A percentile compares a stretch with the other conserved stretches of the same genome.
phyloP scores from a whole-genome alignment of 2,329 filamentous ascomycete species.

The Beauveria rudraprayagi region DNA sequence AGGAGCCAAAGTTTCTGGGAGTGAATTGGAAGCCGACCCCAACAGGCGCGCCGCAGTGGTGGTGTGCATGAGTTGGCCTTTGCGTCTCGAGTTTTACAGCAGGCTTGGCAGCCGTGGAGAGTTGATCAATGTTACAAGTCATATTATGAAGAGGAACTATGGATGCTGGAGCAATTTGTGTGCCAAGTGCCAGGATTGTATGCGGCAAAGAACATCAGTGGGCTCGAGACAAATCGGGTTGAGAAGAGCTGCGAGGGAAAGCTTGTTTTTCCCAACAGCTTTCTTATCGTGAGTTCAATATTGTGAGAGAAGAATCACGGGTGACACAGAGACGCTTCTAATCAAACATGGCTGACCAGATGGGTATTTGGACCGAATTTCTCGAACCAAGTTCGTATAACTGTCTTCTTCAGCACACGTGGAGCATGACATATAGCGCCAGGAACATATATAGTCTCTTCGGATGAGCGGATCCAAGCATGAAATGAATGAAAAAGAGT shows the following conservation, averaged over 20 bases:
- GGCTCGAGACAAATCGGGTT: background rate
- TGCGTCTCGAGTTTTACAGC: background rate
- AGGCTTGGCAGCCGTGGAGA: background rate
- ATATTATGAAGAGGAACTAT: background rate
- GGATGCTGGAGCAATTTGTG: background rate
- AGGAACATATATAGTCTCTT: background rate
- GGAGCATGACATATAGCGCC: background rate
- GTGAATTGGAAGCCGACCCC: background rate
- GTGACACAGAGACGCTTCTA: background rate
- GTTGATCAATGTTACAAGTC: background rate
- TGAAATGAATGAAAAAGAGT: background rate
- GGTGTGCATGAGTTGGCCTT: slow-evolving; percentile 1
- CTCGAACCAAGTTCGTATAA: background rate
- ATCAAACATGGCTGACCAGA: no score
- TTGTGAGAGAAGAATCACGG: no score
- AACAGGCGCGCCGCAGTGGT: background rate
- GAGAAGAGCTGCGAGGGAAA: no score
- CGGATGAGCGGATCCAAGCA: background rate
- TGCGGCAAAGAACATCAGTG: background rate
- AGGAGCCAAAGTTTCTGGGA: background rate
- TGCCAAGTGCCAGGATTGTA: background rate
- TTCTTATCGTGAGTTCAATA: no score
- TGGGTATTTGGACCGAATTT: background rate
- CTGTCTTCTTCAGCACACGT: slow-evolving; percentile 9
- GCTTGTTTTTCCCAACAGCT: no score